A percentile compares a stretch with the other conserved stretches of the same genome.
Evolutionary conservation across 2,329 filamentous ascomycete species (phyloP).

Genomic region (Hyphodiscus sp.): DNA sequence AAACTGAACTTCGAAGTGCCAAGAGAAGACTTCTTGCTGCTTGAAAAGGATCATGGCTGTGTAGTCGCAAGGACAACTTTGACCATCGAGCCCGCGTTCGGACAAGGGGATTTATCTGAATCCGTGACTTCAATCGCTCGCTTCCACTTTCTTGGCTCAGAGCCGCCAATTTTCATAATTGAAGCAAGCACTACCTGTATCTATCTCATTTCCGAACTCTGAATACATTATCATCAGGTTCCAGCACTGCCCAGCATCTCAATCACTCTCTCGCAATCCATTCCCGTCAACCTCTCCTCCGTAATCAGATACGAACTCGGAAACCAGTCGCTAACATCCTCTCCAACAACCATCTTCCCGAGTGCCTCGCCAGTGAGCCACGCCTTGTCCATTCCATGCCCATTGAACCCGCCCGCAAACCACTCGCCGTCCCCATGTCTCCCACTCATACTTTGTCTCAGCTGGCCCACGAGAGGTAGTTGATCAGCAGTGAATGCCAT

Average conservation of each 20-base stretch:
- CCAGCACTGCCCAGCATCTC: neutral
- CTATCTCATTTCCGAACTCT: no score
- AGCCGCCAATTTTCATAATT: no score
- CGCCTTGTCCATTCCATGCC: constrained; percentile 48
- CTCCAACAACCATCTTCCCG: constrained; percentile 39
- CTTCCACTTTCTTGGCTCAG: no score
- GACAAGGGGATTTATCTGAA: no score
- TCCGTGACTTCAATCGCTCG: no score
- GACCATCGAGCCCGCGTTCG: no score
- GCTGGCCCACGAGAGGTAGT: constrained; percentile 44
- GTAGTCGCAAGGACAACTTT: no score
- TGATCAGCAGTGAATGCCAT: constrained; percentile 42
- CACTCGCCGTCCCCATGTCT: constrained; percentile 33
- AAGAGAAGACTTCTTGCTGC: no score
- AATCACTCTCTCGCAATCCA: neutral
- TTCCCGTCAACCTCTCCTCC: neutral
- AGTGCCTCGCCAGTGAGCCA: constrained; percentile 45
- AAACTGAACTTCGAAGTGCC: no score
- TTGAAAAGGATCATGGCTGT: no score
- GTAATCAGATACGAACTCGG: neutral
- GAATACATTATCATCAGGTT: constrained; percentile 2
- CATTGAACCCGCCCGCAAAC: constrained; percentile 45
- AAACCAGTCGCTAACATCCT: neutral
- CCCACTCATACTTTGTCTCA: constrained; percentile 29
- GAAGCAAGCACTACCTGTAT: no score